Base-by-base conservation (phyloP, 2,329 filamentous ascomycete species). In the Leptographium radiaticola region DNA sequence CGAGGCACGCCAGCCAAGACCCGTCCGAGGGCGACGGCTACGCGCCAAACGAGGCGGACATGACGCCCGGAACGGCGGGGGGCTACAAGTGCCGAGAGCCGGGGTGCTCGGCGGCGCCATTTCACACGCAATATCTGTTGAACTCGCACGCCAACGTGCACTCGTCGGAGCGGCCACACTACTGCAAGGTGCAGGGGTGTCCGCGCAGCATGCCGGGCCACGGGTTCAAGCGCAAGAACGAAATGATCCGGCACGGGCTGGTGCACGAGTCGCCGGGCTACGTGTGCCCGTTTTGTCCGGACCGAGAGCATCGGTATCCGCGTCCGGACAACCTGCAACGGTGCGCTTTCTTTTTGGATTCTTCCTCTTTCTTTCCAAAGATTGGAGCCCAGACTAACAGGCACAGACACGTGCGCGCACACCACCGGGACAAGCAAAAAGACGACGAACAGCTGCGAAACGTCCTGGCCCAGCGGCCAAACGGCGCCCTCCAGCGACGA, bases 261-360 rank as follows among this genome's bases (percentile, higher is more conserved):
- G 93, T 97, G 5, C 93, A 98, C 64, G 85, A 89, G 59, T 95
- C 89, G 9, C 93, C 93, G 1, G 91, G 91, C 56, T 98, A 97
- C 63, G 83, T 95, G 34, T 98, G 93, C 67, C 93, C 93, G 0
- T 97, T 96, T 65, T 98, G 93, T 67, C 87, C 89, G 1, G 89
- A 95, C 63, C 79, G 89, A 60, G 89, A 96, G 66, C 91, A 96
- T 67, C 90, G 86, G 65, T 97, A 97, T 66, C 93, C 93, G 6
- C 77, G 93, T 61, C 93, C 93, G 38, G 93, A 98, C 67, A 97
- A 97, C 73, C 72, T 98, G 54, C 91, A 96, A 72, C 83, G 91
- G 88, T 94, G 75, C 59, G 77, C 3, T 25, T 25, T 5, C 25
- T 25, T 25, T 2, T 25, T 25, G n/a, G n/a, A n/a, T 66, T 31